These are phyloP conservation scores for Tetrapisispora phaffii DNA, from an alignment of 805 yeast genomes.

Conservation along the genomic window DNA sequence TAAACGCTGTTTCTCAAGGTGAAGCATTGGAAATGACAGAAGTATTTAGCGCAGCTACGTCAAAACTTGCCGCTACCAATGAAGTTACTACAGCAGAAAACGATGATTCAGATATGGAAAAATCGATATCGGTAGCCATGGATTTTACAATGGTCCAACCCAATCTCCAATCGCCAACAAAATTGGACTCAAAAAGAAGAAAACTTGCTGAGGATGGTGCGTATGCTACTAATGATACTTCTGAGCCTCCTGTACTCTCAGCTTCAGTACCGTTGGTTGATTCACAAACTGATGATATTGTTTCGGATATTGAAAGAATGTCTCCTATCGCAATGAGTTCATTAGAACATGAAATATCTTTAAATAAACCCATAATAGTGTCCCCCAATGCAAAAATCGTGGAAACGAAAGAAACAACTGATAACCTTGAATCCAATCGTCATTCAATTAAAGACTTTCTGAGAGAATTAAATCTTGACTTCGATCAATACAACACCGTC, in stretches of 20 bases:
- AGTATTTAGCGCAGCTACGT: neutral
- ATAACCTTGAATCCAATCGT: too few species aligned
- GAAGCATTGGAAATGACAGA: slow-evolving; percentile 13
- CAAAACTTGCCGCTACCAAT: neutral
- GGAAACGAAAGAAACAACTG: neutral
- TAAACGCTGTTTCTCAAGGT: neutral
- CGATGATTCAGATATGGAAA: neutral
- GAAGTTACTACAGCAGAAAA: neutral
- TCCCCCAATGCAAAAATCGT: neutral
- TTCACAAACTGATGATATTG: neutral
- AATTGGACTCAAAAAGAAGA: slow-evolving; percentile 2
- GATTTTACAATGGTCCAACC: slow-evolving; percentile 2
- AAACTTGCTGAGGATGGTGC: slow-evolving; percentile 1
- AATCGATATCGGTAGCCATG: neutral
- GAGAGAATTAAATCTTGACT: neutral
- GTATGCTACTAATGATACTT: neutral
- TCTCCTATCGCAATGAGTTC: slow-evolving; percentile 2
- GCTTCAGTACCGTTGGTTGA: neutral
- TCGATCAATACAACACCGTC: neutral
- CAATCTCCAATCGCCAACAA: neutral
- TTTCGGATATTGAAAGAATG: slow-evolving; percentile 4
- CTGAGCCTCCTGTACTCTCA: neutral
- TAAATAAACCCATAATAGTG: neutral
- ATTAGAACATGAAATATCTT: neutral
- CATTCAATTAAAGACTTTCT: slow-evolving; percentile 1